Conservation (phyloP, 176 grass and related monocot genomes). For the Zoysia pacifica region DNA sequence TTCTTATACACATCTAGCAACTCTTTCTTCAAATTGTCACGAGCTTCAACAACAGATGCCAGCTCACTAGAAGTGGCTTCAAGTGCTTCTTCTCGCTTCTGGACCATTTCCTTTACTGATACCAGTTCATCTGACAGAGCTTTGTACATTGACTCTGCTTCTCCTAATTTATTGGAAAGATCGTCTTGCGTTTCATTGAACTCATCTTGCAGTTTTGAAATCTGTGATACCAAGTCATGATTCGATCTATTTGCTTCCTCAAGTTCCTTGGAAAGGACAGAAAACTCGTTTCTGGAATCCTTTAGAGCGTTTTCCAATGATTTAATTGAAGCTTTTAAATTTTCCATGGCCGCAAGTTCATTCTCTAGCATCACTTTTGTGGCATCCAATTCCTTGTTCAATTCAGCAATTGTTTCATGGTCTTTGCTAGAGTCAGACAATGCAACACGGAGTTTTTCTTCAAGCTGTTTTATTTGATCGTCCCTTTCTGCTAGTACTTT, state of each 20-base stretch:
- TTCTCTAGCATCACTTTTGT: slow-evolving; percentile 61
- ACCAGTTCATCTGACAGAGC: slow-evolving; percentile 71
- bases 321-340: slow-evolving; percentile 61
- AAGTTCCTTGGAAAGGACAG: slow-evolving; percentile 65
- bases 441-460: slow-evolving; percentile 71
- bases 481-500: slow-evolving; percentile 66
- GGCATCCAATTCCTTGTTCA: slow-evolving; percentile 70
- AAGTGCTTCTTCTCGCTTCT: slow-evolving; percentile 67
- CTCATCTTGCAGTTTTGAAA: slow-evolving; percentile 66
- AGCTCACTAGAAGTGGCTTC: slow-evolving; percentile 59
- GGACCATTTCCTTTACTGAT: slow-evolving; percentile 69
- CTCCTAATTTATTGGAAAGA: slow-evolving; percentile 65
- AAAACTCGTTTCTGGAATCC: slow-evolving; percentile 60
- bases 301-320: slow-evolving; percentile 62
- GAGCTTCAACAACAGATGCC: slow-evolving; percentile 54
- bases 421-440: slow-evolving; percentile 65
- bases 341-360: slow-evolving; percentile 52
- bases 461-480: slow-evolving; percentile 62
- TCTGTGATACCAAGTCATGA: slow-evolving; percentile 62
- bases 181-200: slow-evolving; percentile 58
- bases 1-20: slow-evolving; percentile 85
- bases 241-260: slow-evolving; percentile 66
- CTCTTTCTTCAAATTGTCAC: slow-evolving; percentile 82
- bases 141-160: slow-evolving; percentile 67
- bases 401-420: slow-evolving; percentile 52